Base-by-base conservation (phyloP, 2,329 filamentous ascomycete genomes). In the Coniosporium tulheliwenetii region DNA sequence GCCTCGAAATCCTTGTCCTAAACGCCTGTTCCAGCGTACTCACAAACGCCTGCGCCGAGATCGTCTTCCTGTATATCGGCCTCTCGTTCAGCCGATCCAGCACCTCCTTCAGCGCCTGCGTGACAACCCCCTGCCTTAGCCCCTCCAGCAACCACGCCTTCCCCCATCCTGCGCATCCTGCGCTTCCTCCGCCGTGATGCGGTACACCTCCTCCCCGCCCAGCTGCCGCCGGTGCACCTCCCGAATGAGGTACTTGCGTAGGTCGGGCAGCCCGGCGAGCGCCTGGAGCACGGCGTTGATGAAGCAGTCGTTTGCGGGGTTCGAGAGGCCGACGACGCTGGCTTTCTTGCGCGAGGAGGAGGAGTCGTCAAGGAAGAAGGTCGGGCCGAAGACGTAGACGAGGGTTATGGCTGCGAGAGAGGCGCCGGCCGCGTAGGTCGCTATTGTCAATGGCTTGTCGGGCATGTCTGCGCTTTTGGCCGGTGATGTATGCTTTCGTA, bases 341-440 rank as follows among this genome's bases (percentile, higher is more conserved):
- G 19, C 3, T 56, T 85, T 89, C 62, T 86, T 91, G 50, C 83
- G 78, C 46, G 65, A 64, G 16, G 69, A 67, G 39, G 79, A 73
- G 42, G 91, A 82, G 55, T 80, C 78, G 63, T 98, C 89, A 59
- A 96, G 80, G 52, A 93, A 84, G 62, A 89, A 96, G 40, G 87
- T 96, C n/a, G 91, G 91, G 8, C 81, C 86, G 63, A 98, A 96
- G 51, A 96, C 89, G 63, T 96, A 98, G 58, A 96, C 84, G 43
- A 96, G 75, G 30, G 91, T 89, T 47, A 93, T 84, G 46, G 91
- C 91, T 42, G 91, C 91, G 47, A 98, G 80, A 41, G 87, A 94
- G 45, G 89, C 91, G 51, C 89, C 89, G 44, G 89, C 91, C 54
- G 91, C 91, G 64, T 98, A 98, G 36, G 85, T 85, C 51, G 85